Percentiles rank a stretch among this genome's conserved stretches.
These are phyloP conservation scores for Xanthoceras sorbifolium DNA, from an alignment of 345 rosid genomes.

Conservation along the genomic window DNA sequence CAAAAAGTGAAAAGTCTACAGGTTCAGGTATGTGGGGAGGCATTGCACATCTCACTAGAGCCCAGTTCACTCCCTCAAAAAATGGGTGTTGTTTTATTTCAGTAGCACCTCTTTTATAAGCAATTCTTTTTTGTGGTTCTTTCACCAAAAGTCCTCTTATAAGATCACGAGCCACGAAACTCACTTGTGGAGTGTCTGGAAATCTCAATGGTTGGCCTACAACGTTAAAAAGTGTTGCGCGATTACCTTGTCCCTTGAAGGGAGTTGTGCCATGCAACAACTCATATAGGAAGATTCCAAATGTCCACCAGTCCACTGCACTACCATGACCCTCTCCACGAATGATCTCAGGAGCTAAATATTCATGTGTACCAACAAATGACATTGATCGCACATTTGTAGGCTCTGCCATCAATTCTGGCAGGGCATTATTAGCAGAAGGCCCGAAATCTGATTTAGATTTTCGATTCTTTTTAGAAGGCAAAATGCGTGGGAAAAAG, in stretches of 20 bases:
- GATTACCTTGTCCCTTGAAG: constrained; percentile 86
- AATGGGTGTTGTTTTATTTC: constrained; percentile 91
- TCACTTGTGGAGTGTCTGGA: constrained; percentile 72
- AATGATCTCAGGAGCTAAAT: constrained; percentile 84
- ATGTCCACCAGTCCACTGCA: constrained; percentile 98
- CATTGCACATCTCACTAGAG: constrained; percentile 73
- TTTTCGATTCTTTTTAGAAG: constrained; percentile 73
- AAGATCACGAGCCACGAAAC: constrained; percentile 69
- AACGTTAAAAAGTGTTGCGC: constrained; percentile 83
- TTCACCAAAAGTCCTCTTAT: constrained; percentile 74
- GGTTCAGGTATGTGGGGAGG: constrained; percentile 90
- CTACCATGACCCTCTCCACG: constrained; percentile 98
- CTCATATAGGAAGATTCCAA: constrained; percentile 85
- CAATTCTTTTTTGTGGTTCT: constrained; percentile 81
- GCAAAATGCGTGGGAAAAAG: constrained; percentile 80
- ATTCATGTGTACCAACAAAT: constrained; percentile 92
- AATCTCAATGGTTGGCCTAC: constrained; percentile 84
- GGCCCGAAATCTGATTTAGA: constrained; percentile 82
- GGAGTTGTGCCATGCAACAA: constrained; percentile 84
- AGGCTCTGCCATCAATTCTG: constrained; percentile 94
- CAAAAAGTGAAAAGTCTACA: constrained; percentile 60
- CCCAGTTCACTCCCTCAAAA: constrained; percentile 92
- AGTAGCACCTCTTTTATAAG: constrained; percentile 86
- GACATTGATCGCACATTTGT: constrained; percentile 91
- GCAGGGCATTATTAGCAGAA: constrained; percentile 61